Percentiles rank a stretch among this genome's conserved stretches.
Evolutionary conservation across 805 yeast genomes (phyloP).

Genomic region (Teunomyces cretensis): DNA sequence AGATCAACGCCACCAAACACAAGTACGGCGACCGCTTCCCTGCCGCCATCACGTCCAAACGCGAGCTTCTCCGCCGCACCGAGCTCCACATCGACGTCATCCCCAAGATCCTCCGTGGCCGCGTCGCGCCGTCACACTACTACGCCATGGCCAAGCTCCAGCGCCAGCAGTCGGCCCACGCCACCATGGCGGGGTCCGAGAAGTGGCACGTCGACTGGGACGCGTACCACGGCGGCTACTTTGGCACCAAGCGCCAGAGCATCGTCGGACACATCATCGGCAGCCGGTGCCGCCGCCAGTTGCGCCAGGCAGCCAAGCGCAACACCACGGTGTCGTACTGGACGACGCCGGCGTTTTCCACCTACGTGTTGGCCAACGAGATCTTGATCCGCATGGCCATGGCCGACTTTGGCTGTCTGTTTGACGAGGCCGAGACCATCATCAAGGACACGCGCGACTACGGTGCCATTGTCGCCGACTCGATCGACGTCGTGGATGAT

Average conservation of each 20-base stretch:
- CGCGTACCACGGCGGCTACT: conserved; percentile 55
- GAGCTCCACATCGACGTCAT: conserved; percentile 31
- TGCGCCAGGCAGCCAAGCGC: conserved; percentile 24
- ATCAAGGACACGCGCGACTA: conserved; percentile 49
- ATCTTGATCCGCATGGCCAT: conserved; percentile 50
- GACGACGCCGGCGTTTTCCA: conserved; percentile 55
- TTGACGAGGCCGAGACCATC: conserved; percentile 46
- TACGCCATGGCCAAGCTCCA: conserved; percentile 50
- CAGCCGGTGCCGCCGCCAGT: conserved; percentile 24
- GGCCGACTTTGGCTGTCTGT: conserved; percentile 40
- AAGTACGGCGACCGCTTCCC: conserved; percentile 21
- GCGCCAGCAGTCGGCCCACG: conserved; percentile 35
- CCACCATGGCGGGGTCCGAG: conserved; percentile 47
- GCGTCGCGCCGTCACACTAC: conserved; percentile 42
- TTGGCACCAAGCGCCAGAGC: conserved; percentile 59
- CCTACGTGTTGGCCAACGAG: conserved; percentile 65
- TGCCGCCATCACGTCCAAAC: conserved; percentile 27
- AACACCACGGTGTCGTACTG: conserved; percentile 58
- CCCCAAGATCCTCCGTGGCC: conserved; percentile 44
- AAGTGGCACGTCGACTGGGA: conserved; percentile 46
- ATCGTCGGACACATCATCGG: conserved; percentile 46
- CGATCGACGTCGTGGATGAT: conserved; percentile 29
- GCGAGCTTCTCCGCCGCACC: conserved; percentile 26
- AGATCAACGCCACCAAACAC: conserved; percentile 12
- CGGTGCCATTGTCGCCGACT: conserved; percentile 41